Conservation (phyloP, 228 moss, liverwort and hornwort genomes). For the Sphagnum fallax region DNA sequence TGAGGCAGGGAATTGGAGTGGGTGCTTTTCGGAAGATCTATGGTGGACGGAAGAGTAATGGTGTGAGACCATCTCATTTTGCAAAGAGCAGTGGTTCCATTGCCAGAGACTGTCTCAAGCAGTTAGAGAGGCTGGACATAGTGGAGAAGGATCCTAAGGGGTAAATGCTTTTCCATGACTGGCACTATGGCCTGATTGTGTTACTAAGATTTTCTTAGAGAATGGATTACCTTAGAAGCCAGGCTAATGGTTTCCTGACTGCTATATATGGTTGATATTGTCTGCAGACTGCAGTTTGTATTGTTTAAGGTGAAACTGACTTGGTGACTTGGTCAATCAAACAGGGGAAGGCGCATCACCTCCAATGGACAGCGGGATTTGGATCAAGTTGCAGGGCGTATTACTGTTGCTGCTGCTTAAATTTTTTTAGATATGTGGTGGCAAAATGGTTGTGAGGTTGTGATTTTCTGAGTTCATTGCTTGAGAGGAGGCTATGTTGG, state of each 20-base stretch:
- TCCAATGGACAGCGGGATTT: conserved; percentile 54
- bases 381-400: conserved; percentile 60
- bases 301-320: too few species aligned
- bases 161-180: conserved; percentile 13
- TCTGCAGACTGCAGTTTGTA: too few species aligned
- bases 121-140: conserved; percentile 48
- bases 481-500: too few species aligned
- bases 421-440: neutral
- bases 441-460: too few species aligned
- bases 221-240: too few species aligned
- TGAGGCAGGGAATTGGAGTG: conserved; percentile 55
- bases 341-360: conserved; percentile 54
- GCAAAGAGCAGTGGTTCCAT: conserved; percentile 57
- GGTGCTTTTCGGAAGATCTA: conserved; percentile 62
- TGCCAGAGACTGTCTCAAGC: conserved; percentile 48
- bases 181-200: neutral
- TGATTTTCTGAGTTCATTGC: too few species aligned
- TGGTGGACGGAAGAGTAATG: conserved; percentile 62
- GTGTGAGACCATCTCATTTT: conserved; percentile 50
- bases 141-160: conserved; percentile 59
- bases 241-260: too few species aligned
- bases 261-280: too few species aligned
- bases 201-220: neutral
- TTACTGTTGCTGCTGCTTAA: conserved; percentile 41
- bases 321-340: neutral